Evolutionary conservation across 1,284 basidiomycete genomes (phyloP).

Genomic region (Naganishia cerealis): DNA sequence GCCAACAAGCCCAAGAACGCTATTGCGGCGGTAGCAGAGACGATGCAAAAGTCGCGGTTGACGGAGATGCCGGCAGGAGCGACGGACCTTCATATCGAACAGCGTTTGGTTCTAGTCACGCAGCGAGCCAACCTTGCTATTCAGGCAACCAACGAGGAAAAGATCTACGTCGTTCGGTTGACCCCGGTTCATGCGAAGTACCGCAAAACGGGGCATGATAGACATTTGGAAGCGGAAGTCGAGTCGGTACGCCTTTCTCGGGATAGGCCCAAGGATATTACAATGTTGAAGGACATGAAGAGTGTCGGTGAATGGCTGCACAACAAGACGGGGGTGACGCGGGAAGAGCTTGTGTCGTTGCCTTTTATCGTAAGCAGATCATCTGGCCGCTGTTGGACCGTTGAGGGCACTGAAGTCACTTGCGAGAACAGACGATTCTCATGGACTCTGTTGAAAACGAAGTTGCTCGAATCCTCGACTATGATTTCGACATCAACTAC

Average conservation of each 20-base stretch:
- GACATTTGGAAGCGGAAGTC: slow-evolving; percentile 24
- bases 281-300: slow-evolving; percentile 28
- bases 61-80: neutral
- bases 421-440: slow-evolving; percentile 18
- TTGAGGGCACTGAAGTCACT: neutral
- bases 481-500: slow-evolving; percentile 33
- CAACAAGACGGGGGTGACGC: slow-evolving; percentile 14
- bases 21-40: slow-evolving; percentile 30
- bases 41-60: slow-evolving; percentile 32
- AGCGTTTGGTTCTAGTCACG: slow-evolving; percentile 18
- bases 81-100: slow-evolving; percentile 26
- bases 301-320: slow-evolving; percentile 9
- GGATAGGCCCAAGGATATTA: slow-evolving; percentile 21
- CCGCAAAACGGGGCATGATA: slow-evolving; percentile 8
- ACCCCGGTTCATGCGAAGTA: slow-evolving; percentile 24
- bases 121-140: slow-evolving; percentile 25
- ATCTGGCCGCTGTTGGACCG: no score
- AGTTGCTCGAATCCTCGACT: slow-evolving; percentile 16
- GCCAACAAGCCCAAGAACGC: slow-evolving; percentile 33
- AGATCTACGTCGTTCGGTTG: slow-evolving; percentile 32
- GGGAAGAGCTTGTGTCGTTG: slow-evolving; percentile 18
- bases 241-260: slow-evolving; percentile 14
- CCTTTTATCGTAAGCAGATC: slow-evolving; percentile 11
- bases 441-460: slow-evolving; percentile 32
- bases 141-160: slow-evolving; percentile 28